phyloP scores from a whole-genome alignment of 495 filamentous ascomycete genomes.

The Astrothelium subdiscretum region DNA sequence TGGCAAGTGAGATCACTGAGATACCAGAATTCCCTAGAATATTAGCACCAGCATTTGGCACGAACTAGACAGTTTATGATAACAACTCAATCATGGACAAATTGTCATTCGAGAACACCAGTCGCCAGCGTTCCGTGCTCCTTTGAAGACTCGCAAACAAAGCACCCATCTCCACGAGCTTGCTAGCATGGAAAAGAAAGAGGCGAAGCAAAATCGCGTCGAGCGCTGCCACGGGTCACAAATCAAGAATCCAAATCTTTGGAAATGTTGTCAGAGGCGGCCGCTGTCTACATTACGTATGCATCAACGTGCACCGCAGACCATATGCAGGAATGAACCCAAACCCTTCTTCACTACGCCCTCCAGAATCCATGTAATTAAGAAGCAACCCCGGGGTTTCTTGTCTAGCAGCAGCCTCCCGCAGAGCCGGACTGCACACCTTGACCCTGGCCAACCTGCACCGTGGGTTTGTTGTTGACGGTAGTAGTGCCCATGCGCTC shows the following conservation, averaged over 20 bases:
- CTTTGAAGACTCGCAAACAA: not conserved
- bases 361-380: not conserved
- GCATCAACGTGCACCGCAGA: not conserved
- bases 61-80: not conserved
- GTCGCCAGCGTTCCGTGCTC: not conserved
- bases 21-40: not conserved
- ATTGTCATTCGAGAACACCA: not conserved
- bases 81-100: not conserved
- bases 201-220: not conserved
- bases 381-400: too few species aligned
- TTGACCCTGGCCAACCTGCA: constrained; percentile 87
- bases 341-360: not conserved
- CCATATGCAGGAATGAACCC: not conserved
- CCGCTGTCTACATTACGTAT: constrained; percentile 2
- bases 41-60: not conserved
- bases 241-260: not conserved
- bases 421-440: constrained; percentile 85
- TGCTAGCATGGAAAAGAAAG: not conserved
- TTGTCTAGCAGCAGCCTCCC: constrained; percentile 92
- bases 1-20: too few species aligned
- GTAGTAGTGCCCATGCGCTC: constrained; percentile 97
- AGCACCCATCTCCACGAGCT: not conserved
- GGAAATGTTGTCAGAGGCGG: not conserved
- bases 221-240: too few species aligned
- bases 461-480: constrained; percentile 95